Conservation (phyloP, 148 eudicot genomes). For the Rhododendron mucronatum region DNA sequence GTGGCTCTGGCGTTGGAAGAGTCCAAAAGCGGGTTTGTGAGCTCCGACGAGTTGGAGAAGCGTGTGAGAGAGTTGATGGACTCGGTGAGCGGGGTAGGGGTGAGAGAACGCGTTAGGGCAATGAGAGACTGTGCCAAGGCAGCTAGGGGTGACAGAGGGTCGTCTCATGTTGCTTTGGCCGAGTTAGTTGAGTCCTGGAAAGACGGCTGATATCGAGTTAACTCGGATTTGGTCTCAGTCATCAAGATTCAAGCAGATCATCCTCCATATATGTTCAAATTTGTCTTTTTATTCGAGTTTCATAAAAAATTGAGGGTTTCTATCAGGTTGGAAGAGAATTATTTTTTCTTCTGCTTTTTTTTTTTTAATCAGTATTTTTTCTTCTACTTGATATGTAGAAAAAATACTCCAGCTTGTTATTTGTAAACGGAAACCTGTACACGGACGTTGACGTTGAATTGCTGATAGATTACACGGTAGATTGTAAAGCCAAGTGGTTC, state of each 20-base stretch:
- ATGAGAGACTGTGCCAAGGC: slow-evolving; percentile 12
- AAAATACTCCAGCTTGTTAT: too few relatives aligned
- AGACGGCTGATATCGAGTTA: neutral
- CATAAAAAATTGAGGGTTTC: too few relatives aligned
- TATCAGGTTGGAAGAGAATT: too few relatives aligned
- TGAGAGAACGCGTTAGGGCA: slow-evolving; percentile 1
- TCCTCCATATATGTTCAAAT: too few relatives aligned
- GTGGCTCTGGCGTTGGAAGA: slow-evolving; percentile 16
- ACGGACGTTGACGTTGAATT: too few relatives aligned
- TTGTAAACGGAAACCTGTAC: too few relatives aligned
- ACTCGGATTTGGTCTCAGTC: neutral
- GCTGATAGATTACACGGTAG: too few relatives aligned
- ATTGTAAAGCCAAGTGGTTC: too few relatives aligned
- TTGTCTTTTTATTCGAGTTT: too few relatives aligned
- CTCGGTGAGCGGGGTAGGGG: slow-evolving; percentile 18
- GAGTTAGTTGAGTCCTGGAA: slow-evolving; percentile 23
- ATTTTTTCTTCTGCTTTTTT: too few relatives aligned
- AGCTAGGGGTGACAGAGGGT: slow-evolving; percentile 13
- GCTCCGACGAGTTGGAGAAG: slow-evolving; percentile 28
- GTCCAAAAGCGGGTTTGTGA: slow-evolving; percentile 30
- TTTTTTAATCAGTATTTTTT: too few relatives aligned
- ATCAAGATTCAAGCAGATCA: neutral
- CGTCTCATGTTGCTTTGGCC: slow-evolving; percentile 23
- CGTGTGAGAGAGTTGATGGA: slow-evolving; percentile 32
- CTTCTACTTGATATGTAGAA: too few relatives aligned